Evolutionary conservation across 2,329 filamentous ascomycete genomes (phyloP), one percentile per base, ranked within the genome.

Genomic region (Lachnellula hyalina): DNA sequence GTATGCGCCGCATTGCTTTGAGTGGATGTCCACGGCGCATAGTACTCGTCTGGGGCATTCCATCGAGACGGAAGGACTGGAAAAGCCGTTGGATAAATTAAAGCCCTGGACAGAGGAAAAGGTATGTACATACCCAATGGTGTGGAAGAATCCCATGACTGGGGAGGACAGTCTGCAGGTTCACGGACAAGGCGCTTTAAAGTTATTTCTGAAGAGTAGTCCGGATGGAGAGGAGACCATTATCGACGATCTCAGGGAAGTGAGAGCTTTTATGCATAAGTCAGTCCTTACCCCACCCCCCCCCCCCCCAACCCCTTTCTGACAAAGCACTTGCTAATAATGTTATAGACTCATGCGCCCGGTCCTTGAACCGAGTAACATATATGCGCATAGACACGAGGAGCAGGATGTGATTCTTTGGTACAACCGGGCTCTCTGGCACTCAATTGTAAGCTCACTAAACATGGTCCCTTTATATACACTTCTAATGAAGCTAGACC

Each of bases 351-450:
- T 73, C 17, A 73, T 73, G 70, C 61, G 68, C 7, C 71, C 70
- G 4, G 65, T 63, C 1, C 57, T 71, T 23, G 63, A 54, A 53
- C 70, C 57, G 38, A 68, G 52, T 66, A 71, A 57, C 46, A 72
- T 71, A 34, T 72, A 71, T 50, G 69, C 70, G 12, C 70, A 72
- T 51, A 60, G 56, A 47, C 69, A 72, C 55, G 56, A 71, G 28
- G 69, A 72, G 52, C 67, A 71, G 59, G 70, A 72, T 60, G 69
- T 72, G 5, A 69, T 72, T 44, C 60, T 72, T 17, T 72, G 70
- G 70, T 72, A 72, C 56, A 72, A 72, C 54, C 62, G 71, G 11
- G 69, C 70, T 0, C 57, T 72, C 11, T 72, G 71, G 71, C 71
- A 73, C 51, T 71, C 69, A 45, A 72, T 72, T 51, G 70, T 72